These are phyloP conservation scores for Lactarius evosmus DNA, from an alignment of 768 basidiomycete genomes.

Conservation along the genomic window DNA sequence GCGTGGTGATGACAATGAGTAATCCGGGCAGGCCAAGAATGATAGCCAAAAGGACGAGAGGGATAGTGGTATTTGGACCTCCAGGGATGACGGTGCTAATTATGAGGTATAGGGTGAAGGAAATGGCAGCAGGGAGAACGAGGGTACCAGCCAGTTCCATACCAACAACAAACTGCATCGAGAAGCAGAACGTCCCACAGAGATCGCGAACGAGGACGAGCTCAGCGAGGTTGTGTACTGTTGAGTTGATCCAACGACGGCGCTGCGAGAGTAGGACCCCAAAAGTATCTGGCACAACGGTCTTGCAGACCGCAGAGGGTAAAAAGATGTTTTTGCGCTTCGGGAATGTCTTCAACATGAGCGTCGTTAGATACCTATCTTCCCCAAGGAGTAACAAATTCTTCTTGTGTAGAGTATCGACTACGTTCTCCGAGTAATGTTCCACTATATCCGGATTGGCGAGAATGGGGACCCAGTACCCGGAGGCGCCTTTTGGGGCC, in stretches of 20 bases:
- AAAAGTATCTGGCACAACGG: conserved; percentile 97
- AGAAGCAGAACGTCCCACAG: conserved; percentile 99
- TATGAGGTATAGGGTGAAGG: conserved; percentile 94
- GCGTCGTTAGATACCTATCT: conserved; percentile 97
- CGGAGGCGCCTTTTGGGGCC: conserved; percentile 92
- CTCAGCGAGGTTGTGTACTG: conserved; percentile 96
- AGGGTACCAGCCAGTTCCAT: conserved; percentile 98
- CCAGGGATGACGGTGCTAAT: conserved; percentile 82
- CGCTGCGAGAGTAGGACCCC: conserved; percentile 90
- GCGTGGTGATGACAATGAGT: conserved; percentile 92
- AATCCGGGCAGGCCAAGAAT: conserved; percentile 95
- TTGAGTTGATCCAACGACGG: conserved; percentile 99
- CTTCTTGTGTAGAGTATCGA: conserved; percentile 99
- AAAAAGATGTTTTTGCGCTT: conserved; percentile 99
- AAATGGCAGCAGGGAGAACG: conserved; percentile 94
- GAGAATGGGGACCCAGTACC: conserved; percentile 98
- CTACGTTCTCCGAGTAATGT: conserved; percentile 98
- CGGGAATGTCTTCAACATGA: conserved; percentile 98
- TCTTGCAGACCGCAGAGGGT: conserved; percentile 98
- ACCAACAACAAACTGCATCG: conserved; percentile 98
- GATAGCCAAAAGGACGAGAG: conserved; percentile 88
- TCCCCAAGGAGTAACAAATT: conserved; percentile 95
- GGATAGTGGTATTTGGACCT: conserved; percentile 75
- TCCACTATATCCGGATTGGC: conserved; percentile 99
- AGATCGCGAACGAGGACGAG: conserved; percentile 92